Base-by-base conservation (phyloP, 352 stramenopile genomes). In the Stramenopiles sp. region DNA sequence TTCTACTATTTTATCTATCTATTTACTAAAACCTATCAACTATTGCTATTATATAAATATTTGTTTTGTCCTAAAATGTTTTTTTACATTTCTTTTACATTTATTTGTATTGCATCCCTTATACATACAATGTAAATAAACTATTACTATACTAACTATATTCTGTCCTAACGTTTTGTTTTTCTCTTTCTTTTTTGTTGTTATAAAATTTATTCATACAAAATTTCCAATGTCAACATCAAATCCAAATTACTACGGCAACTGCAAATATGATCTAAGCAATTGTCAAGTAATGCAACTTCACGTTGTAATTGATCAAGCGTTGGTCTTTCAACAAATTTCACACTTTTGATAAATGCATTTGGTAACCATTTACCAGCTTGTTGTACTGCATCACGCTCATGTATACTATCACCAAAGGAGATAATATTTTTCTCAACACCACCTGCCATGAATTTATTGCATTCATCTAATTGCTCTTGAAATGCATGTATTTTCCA, bases 401-500 rank as follows among this genome's bases (percentile, higher is more conserved):
- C 83, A 33, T 84, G 80, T n/a, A 85, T 33, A 30, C 43, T 80
- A 53, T 86, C 83, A 23, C 83, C 83, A 30, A 86, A 81, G 29
- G 76, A 82, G 7, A 86, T 76, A 7, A 86, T 53, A n/a, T 84
- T 83, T 33, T 76, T 76, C 31, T 76, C 65, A 20, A 13, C 13
- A 13, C 30, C 30, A 76, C 7, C 30, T 4, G 30, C 31, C 30
- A 33, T 76, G 30, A 13, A 33, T 76, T 20, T 33, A 13, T 76
- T 33, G 65, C 30, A 76, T 33, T 76, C 65, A 31, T 76, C 65
- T 7, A 76, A 33, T 20, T 76, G 65, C 30, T 31, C 65, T 20
- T 33, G 65, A 20, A 94, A 95, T 6, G 90, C 90, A 78, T 92
- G 86, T 63, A 93, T 88, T 80, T 95, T 95, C 90, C 90, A 95